Evolutionary conservation across 2,329 filamentous ascomycete genomes (phyloP), one percentile per base, ranked within the genome.

Genomic region (Fusarium haematococcum): DNA sequence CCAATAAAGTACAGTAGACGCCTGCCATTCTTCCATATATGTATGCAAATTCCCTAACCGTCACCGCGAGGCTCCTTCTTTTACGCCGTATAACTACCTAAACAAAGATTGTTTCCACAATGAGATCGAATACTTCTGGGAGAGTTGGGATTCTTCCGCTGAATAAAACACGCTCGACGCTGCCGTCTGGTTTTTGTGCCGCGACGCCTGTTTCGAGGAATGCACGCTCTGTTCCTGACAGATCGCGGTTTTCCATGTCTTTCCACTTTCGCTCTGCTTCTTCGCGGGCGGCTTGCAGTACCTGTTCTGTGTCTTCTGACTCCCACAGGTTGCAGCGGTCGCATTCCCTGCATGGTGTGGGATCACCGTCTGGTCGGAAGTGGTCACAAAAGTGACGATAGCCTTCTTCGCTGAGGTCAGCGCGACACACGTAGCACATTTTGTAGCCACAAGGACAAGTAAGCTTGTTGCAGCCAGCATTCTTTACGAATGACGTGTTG

Each of bases 371-470:
- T 11, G 94, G 92, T 10, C 97, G 90, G 82, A 98, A 98, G 83
- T 98, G 97, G 81, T 98, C 94, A 81, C 97, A 99, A 80, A 98
- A 99, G 83, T 99, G 97, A 43, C 91, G 88, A 82, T 99, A 98
- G 1, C 96, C 95, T 81, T 95, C 92, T 59, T 89, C 86, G 65
- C 87, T 85, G 56, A 93, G 90, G 78, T 94, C 92, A 76, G 92
- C 92, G 45, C 97, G 94, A 83, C 97, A 99, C 56, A 98, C 91
- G 80, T 99, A 99, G 82, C 97, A 99, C 96, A 98, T 98, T 77
- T 94, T 93, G 84, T 98, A 98, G 10, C 97, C 97, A 83, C 97
- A 99, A 18, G 95, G 92, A 81, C 97, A 98, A 7, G 95, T 96
- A 45, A 99, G 88, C 85, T 98, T 98, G 86, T 99, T 99, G 88